Base-by-base conservation (phyloP, 352 stramenopile genomes). In the Globisporangium nodosum region DNA sequence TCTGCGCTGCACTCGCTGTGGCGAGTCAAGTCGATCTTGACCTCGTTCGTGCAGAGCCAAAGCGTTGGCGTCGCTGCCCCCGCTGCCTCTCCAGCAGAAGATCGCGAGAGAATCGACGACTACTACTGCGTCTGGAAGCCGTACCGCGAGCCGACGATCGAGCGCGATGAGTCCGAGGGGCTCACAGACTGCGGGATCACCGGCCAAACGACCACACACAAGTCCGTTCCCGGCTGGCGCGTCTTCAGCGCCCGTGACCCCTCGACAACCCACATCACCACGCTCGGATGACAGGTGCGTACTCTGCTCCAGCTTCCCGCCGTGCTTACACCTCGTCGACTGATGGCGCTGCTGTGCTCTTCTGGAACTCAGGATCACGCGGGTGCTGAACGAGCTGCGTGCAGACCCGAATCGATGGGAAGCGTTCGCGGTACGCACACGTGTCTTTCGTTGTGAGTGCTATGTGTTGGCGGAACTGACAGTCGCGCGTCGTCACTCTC, bases 321-420 rank as follows among this genome's bases (percentile, higher is more conserved):
- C 21, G 21, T 48, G 15, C 15, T 18, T 18, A 5, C 5, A 43
- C 13, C 37, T 18, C 3, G 57, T 13, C 1, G 18, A 35, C 11
- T 24, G 39, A 15, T 33, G 15, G n/a, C 21, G 4, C 33, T 16
- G 30, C 13, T 48, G 33, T 61, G 31, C 16, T 48, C 37, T 52
- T 27, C 24, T 27, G 24, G 48, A 13, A 24, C 1, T 20, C 48
- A 90, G 80, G 39, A 84, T 93, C 52, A 58, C 74, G 9, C 51
- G 58, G 11, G 66, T 91, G 15, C 61, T 93, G 27, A 66, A 68
- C 33, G 76, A 90, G 5, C 52, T 93, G 35, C 79, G 77, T 4
- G 49, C 78, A 7, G 79, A 93, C 60, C 72, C 81, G 20, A 61
- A 56, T 1, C 58, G 76, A 16, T 89, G 78, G 73, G 70, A 66